Evolutionary conservation across 2,329 filamentous ascomycete species (phyloP), one percentile per base, ranked within the genome.

Genomic region (Aspergillus melleus): DNA sequence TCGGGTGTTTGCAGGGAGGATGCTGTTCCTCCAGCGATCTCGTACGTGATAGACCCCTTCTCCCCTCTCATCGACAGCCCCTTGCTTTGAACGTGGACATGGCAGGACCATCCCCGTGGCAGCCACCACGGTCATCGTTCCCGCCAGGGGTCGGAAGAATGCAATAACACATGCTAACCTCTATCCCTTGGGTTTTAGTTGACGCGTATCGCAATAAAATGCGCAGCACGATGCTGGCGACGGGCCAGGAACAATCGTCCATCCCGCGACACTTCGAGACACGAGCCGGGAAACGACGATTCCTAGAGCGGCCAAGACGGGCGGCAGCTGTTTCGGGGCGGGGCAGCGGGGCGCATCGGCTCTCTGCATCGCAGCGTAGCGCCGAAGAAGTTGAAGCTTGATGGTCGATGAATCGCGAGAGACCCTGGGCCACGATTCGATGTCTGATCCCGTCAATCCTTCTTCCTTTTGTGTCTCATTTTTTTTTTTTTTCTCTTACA

Each of bases 141-240:
- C 54, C 54, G 59, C 36, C 19, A 42, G 16, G 46, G 49, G 12
- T 57, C 47, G 49, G 52, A 55, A 52, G 56, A 52, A 32, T 53
- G 47, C 32, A 58, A 66, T 58, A 60, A 47, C 22, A 12, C 30
- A 22, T 24, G 29, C 42, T 29, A 42, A 53, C 36, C n/a, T 4
- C 59, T 64, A 61, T 62, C 51, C 22, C 12, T 39, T 42, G n/a
- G 44, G 16, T 24, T 50, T 58, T 68, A 96, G 92, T 98, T 76
- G 94, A 98, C 76, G 92, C 90, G 62, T 97, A 97, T 76, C 90
- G 94, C 62, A 94, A 92, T 74, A 96, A 96, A 82, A 95, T 93
- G 75, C 87, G 90, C 64, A 88, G 85, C 66, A 90, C 89, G 57
- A 93, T 96, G 79, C 86, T 96, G 70, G 87, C 85, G 22, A 85